Conservation (phyloP, 768 basidiomycete species). For the Lentinula guzmanii region DNA sequence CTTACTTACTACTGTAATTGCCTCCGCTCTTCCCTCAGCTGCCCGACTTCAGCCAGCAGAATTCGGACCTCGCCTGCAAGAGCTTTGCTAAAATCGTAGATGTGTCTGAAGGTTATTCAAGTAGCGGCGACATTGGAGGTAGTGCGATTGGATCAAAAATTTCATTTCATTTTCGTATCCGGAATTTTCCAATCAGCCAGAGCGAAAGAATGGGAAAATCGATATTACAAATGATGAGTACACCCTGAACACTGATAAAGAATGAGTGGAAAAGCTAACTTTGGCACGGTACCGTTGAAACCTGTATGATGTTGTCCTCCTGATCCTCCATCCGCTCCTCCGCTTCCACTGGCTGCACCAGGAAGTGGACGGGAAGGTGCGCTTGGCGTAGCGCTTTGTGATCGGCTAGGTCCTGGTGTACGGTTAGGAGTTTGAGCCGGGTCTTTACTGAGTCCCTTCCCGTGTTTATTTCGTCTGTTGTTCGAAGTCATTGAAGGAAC, state of each 20-base stretch:
- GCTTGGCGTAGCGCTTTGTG: neutral
- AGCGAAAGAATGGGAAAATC: neutral
- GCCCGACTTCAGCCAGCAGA: slow-evolving; percentile 53
- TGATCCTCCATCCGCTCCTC: neutral
- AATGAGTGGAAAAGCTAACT: neutral
- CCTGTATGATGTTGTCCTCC: neutral
- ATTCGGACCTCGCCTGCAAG: slow-evolving; percentile 58
- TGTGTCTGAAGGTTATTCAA: slow-evolving; percentile 23
- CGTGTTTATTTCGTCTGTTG: neutral
- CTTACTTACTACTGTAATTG: slow-evolving; percentile 47
- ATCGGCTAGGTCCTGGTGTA: neutral
- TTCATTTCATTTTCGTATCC: too few relatives aligned
- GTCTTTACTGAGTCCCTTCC: neutral
- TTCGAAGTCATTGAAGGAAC: neutral
- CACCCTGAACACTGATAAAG: neutral
- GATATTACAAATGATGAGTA: neutral
- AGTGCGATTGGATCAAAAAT: too few relatives aligned
- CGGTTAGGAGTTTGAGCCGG: too few relatives aligned
- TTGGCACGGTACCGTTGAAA: neutral
- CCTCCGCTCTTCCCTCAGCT: slow-evolving; percentile 53
- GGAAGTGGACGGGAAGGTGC: neutral
- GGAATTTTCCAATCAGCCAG: too few relatives aligned
- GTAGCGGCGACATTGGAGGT: neutral
- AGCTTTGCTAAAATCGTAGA: slow-evolving; percentile 60
- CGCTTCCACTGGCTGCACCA: neutral